Evolutionary conservation across 257 asterid species (phyloP).

Genomic region (Apocynum venetum): DNA sequence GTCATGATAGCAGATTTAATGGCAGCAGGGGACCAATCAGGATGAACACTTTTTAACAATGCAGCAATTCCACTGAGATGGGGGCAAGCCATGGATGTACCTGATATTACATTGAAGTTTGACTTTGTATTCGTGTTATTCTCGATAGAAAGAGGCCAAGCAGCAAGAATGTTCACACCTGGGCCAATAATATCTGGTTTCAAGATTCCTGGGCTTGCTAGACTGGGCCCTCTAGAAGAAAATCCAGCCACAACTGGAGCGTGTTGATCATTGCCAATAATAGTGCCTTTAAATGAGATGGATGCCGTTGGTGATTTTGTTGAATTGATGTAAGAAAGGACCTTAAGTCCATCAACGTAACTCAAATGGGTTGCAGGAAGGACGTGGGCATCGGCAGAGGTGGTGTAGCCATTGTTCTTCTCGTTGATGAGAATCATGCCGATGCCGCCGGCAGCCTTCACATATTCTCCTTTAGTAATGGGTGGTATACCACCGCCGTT

Average conservation of each 20-base stretch:
- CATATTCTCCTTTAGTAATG: not conserved
- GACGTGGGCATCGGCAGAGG: not conserved
- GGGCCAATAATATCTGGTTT: constrained; percentile 70
- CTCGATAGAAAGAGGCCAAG: constrained; percentile 35
- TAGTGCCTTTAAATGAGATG: constrained; percentile 11
- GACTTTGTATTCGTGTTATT: constrained; percentile 25
- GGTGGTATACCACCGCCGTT: not conserved
- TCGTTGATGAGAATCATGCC: constrained; percentile 19
- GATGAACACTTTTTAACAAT: constrained; percentile 36
- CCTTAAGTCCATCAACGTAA: constrained; percentile 9
- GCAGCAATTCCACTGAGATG: constrained; percentile 46
- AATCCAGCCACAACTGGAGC: constrained; percentile 17
- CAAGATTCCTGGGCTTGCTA: constrained; percentile 37
- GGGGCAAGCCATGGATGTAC: constrained; percentile 51
- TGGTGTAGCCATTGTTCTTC: not conserved
- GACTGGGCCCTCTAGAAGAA: constrained; percentile 43
- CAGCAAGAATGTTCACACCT: constrained; percentile 38
- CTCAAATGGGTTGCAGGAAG: constrained; percentile 17
- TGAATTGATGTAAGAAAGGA: constrained; percentile 8
- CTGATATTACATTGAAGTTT: constrained; percentile 42
- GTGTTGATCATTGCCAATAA: not conserved
- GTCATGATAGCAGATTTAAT: constrained; percentile 58
- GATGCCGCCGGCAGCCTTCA: constrained; percentile 12
- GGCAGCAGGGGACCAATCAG: constrained; percentile 44
- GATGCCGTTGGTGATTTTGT: constrained; percentile 6